Conservation (phyloP, 2,329 filamentous ascomycete species). For the Pseudogymnoascus sp. region DNA sequence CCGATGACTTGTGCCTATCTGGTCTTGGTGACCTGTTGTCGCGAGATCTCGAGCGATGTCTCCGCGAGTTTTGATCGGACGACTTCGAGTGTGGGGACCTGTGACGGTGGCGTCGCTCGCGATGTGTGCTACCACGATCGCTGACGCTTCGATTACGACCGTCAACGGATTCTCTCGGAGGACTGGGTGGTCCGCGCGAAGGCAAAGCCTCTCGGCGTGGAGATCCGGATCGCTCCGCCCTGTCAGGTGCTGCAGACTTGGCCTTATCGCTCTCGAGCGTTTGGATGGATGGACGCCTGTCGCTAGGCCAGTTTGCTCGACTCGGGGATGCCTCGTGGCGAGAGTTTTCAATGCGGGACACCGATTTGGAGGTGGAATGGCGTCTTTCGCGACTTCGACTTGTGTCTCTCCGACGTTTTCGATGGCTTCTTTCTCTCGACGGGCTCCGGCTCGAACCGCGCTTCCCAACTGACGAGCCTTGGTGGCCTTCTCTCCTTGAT, state of each 20-base stretch:
- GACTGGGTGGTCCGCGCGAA: neutral
- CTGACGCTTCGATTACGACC: neutral
- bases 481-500: conserved; percentile 23
- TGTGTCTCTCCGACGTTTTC: conserved; percentile 25
- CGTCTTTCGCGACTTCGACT: conserved; percentile 26
- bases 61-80: conserved; percentile 1
- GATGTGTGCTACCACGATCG: neutral
- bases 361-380: conserved; percentile 17
- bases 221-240: conserved; percentile 20
- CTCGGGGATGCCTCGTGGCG: conserved; percentile 23
- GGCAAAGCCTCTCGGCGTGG: neutral
- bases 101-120: neutral
- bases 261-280: conserved; percentile 21
- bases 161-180: neutral
- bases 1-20: conserved; percentile 13
- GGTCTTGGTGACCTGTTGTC: conserved; percentile 17
- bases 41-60: conserved; percentile 1
- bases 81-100: neutral
- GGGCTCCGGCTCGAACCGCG: conserved; percentile 28
- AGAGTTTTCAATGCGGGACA: conserved; percentile 22
- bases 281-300: conserved; percentile 17
- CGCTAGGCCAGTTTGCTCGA: conserved; percentile 24
- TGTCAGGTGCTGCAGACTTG: conserved; percentile 21
- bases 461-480: conserved; percentile 27
- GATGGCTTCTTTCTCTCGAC: conserved; percentile 26